Percentiles rank a stretch among this genome's conserved stretches.
Conservation (phyloP, 352 stramenopile species). For the Globisporangium takayamanum region DNA sequence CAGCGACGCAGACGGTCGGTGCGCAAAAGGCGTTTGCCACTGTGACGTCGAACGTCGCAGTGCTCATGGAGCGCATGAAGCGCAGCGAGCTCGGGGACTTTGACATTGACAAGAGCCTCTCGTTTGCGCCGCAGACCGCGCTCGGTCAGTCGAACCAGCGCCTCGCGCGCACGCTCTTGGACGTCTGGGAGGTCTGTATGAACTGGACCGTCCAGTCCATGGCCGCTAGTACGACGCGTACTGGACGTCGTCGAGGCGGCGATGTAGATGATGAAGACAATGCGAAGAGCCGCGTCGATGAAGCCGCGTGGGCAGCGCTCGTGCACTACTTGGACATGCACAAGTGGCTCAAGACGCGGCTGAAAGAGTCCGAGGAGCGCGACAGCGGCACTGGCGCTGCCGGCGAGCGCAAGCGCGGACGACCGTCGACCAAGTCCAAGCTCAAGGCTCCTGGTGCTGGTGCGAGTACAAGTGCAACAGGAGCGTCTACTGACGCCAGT, state of each 20-base stretch:
- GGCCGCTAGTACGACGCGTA: background rate
- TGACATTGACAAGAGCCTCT: conserved; percentile 40
- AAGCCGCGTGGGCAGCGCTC: conserved; percentile 18
- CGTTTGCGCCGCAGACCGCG: conserved; percentile 21
- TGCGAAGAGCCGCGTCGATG: background rate
- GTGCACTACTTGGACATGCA: conserved; percentile 27
- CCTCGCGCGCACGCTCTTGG: conserved; percentile 21
- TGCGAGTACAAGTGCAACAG: background rate
- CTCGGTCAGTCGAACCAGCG: conserved; percentile 28
- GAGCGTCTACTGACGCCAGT: background rate
- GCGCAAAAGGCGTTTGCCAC: conserved; percentile 16
- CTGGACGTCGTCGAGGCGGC: no score
- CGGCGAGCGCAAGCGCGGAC: conserved; percentile 15
- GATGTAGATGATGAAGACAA: background rate
- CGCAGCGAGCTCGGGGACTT: conserved; percentile 38
- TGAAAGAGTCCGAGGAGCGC: conserved; percentile 12
- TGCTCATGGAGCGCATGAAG: conserved; percentile 43
- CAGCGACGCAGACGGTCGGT: conserved; percentile 27
- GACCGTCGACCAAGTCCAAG: conserved; percentile 11
- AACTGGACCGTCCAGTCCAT: conserved; percentile 24
- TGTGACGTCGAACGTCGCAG: conserved; percentile 19
- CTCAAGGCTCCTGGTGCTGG: background rate
- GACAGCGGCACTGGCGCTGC: conserved; percentile 3
- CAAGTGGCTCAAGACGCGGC: conserved; percentile 20
- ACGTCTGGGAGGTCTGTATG: conserved; percentile 33